Base-by-base conservation (phyloP, 2,329 filamentous ascomycete species). In the Verticillium longisporum region DNA sequence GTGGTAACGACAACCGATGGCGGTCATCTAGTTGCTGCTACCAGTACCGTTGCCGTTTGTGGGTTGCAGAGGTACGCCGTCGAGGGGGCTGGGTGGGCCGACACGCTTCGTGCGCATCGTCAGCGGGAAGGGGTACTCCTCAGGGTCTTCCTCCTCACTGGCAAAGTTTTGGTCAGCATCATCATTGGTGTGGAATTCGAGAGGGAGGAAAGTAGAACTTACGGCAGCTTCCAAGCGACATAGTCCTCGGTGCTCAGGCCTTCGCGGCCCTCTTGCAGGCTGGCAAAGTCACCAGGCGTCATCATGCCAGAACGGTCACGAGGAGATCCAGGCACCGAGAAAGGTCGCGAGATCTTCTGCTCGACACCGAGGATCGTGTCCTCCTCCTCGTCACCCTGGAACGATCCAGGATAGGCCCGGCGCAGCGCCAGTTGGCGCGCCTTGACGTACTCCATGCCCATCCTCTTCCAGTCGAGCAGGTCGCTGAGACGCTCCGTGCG, bases 361-460 rank as follows among this genome's bases (percentile, higher is more conserved):
- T 97, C 94, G 4, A 92, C 91, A 38, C 91, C 91, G 59, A 92
- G 91, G 70, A 98, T 97, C 77, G 93, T 95, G 72, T 95, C 90
- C 65, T 90, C 91, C 70, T 92, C 92, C 62, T 92, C 89, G 13
- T 93, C 90, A 60, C 87, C 85, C 54, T 85, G 83, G 73, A 97
- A 99, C 3, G 92, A 94, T 59, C 83, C 82, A 57, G 95, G 94
- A 75, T 98, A 99, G 21, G 95, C 95, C 75, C 95, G 86, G 69
- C 95, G 84, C 65, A 99, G 81, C 31, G 95, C 95, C 70, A 99
- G 78, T 75, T 98, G 95, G 57, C 95, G 87, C 37, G 95, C 95
- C 81, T 98, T 99, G 78, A 97, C 92, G 72, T 99, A 99, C 77
- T 99, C 95, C 88, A 98, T 89, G 26, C 95, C 95, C 95, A 99